Evolutionary conservation across 2,329 filamentous ascomycete species (phyloP), one percentile per base, ranked within the genome.

Genomic region (Aulographum hederae): DNA sequence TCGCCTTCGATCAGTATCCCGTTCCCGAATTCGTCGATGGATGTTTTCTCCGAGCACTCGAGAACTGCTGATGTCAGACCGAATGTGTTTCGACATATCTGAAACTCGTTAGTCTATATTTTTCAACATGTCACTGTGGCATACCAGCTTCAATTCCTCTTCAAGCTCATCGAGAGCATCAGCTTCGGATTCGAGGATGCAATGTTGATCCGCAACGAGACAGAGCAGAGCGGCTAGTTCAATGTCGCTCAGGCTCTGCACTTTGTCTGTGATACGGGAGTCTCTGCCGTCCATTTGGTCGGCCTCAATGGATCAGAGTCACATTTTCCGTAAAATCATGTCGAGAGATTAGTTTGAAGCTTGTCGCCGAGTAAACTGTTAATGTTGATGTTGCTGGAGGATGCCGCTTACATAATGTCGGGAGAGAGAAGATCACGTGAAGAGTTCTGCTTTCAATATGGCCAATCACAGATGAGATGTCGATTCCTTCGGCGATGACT

Each of bases 141-240:
- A 32, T 54, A 81, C 78, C 46, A 89, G 57, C 39, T 69, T 66
- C 15, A 93, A 59, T 52, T 92, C 82, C 32, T 70, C 64, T 27
- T 74, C 64, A n/a, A 92, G 60, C 40, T 73, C 66, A 50, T 78
- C 64, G 34, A 86, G 55, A 32, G 61, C 57, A 21, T 67, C 57
- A 4, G 58, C 50, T 2, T 73, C 67, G 12, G 80, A 78, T 53
- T 82, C 77, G 46, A 95, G 72, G 43, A 95, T 73, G 56, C 82
- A 93, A 52, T 95, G 85, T 52, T 93, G 79, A 41, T 75, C 68
- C 37, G 75, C 73, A 38, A 84, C 65, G 32, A 95, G 67, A 47
- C 78, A 85, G 31, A 94, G 68, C 26, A 95, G 65, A 11, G 78
- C 59, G 16, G 86, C 89, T 37, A 95, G 69, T 56, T 94, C 85